Evolutionary conservation across 2,329 filamentous ascomycete genomes (phyloP).

Genomic region (Albifimbria verrucaria): DNA sequence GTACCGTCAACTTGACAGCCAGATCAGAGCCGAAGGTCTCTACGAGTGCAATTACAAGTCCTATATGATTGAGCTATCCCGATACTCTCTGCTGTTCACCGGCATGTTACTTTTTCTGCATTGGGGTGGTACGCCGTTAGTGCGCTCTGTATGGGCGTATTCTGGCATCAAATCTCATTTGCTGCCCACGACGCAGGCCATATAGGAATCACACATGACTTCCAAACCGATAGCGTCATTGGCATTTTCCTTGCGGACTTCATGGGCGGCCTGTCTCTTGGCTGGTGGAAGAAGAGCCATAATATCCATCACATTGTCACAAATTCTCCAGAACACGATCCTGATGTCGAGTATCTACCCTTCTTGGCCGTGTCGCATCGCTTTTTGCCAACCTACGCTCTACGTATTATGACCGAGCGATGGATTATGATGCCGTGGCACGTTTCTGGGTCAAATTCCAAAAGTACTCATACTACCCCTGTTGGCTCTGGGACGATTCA

Average conservation of each 20-base stretch:
- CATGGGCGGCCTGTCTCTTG: slow-evolving; percentile 81
- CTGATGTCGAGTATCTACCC: slow-evolving; percentile 88
- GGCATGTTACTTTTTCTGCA: slow-evolving; percentile 60
- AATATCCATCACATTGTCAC: slow-evolving; percentile 97
- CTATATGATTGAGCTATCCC: slow-evolving; percentile 70
- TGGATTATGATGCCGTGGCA: slow-evolving; percentile 74
- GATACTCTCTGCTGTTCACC: slow-evolving; percentile 65
- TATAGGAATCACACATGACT: slow-evolving; percentile 94
- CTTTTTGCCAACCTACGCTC: slow-evolving; percentile 70
- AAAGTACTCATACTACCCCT: slow-evolving; percentile 80
- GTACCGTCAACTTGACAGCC: slow-evolving; percentile 74
- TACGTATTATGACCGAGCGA: slow-evolving; percentile 78
- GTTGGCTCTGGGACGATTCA: slow-evolving; percentile 79
- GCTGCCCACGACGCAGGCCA: slow-evolving; percentile 93
- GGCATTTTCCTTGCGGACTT: slow-evolving; percentile 90
- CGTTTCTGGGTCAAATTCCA: slow-evolving; percentile 68
- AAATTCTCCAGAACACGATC: slow-evolving; percentile 92
- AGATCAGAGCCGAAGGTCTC: slow-evolving; percentile 69
- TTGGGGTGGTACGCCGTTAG: slow-evolving; percentile 65
- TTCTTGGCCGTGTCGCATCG: slow-evolving; percentile 85
- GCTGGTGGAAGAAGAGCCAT: slow-evolving; percentile 97
- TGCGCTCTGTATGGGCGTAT: slow-evolving; percentile 70
- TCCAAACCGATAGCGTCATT: slow-evolving; percentile 76
- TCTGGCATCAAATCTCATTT: slow-evolving; percentile 96
- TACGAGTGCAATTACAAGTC: slow-evolving; percentile 81